Conservation (phyloP, 176 grass and related monocot species). For the Triticum monococcum region DNA sequence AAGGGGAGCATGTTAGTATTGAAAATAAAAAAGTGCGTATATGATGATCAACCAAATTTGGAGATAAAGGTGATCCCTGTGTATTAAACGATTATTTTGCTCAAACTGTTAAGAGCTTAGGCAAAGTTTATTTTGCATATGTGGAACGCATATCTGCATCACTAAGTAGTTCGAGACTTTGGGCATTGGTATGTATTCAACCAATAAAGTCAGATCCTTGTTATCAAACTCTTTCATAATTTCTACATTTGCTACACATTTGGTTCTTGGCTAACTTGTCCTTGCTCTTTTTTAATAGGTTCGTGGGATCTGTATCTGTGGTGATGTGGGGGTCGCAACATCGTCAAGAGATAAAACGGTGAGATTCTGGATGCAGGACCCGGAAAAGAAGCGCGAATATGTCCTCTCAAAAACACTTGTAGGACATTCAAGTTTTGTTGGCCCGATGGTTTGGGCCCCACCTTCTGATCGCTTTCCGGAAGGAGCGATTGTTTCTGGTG, state of each 20-base stretch:
- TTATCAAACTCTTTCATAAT: background rate
- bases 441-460: constrained; percentile 79
- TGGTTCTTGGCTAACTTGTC: background rate
- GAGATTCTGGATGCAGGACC: constrained; percentile 60
- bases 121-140: background rate
- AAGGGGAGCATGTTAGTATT: background rate
- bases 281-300: constrained; percentile 40
- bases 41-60: background rate
- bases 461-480: constrained; percentile 68
- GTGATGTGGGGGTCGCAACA: constrained; percentile 74
- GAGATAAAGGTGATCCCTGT: background rate
- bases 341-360: constrained; percentile 83
- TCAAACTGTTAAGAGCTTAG: background rate
- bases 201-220: background rate
- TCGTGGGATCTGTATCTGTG: constrained; percentile 89
- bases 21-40: background rate
- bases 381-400: constrained; percentile 54
- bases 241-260: background rate
- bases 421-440: constrained; percentile 88
- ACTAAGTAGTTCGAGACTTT: background rate
- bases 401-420: constrained; percentile 72
- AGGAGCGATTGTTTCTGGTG: constrained; percentile 86
- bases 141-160: background rate
- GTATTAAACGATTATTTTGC: constrained; percentile 10
- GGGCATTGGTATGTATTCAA: background rate